A percentile compares a stretch with the other conserved stretches of the same genome.
Evolutionary conservation across 2,329 filamentous ascomycete species (phyloP).

Genomic region (Leptographium wingfieldii): DNA sequence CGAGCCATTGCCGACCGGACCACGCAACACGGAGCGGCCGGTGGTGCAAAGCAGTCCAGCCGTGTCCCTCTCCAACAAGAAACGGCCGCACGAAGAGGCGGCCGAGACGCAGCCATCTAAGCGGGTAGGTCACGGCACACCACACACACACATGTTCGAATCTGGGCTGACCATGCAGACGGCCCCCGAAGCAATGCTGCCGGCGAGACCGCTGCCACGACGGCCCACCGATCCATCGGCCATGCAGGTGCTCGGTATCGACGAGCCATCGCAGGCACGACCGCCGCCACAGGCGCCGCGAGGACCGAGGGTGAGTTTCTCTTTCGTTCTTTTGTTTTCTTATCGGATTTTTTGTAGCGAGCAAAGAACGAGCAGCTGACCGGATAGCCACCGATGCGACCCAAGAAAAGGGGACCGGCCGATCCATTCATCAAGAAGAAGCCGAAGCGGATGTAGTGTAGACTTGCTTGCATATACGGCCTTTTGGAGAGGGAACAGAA

Average conservation of each 20-base stretch:
- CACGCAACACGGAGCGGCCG: constrained; percentile 17
- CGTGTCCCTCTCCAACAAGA: constrained; percentile 19
- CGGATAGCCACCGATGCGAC: constrained; percentile 10
- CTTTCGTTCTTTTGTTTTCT: neutral
- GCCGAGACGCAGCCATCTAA: constrained; percentile 22
- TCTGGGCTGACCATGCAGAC: neutral
- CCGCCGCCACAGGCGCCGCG: constrained; percentile 4
- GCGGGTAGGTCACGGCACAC: constrained; percentile 23
- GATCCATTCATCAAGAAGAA: constrained; percentile 30
- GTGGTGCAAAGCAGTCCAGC: constrained; percentile 22
- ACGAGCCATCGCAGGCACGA: constrained; percentile 14
- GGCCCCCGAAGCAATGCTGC: neutral
- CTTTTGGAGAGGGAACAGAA: neutral
- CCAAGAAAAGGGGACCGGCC: constrained; percentile 26
- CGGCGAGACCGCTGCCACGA: constrained; percentile 11
- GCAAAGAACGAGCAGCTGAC: neutral
- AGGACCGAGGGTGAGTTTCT: neutral
- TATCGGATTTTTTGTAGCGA: too few relatives aligned
- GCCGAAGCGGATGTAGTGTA: neutral
- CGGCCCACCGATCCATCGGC: constrained; percentile 34
- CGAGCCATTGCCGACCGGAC: constrained; percentile 13
- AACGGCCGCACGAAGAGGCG: constrained; percentile 28
- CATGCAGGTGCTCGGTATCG: constrained; percentile 37
- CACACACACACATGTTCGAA: neutral
- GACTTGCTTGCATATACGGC: neutral